Conservation (phyloP, 257 asterid species). For the Solanum sparsipilum region DNA sequence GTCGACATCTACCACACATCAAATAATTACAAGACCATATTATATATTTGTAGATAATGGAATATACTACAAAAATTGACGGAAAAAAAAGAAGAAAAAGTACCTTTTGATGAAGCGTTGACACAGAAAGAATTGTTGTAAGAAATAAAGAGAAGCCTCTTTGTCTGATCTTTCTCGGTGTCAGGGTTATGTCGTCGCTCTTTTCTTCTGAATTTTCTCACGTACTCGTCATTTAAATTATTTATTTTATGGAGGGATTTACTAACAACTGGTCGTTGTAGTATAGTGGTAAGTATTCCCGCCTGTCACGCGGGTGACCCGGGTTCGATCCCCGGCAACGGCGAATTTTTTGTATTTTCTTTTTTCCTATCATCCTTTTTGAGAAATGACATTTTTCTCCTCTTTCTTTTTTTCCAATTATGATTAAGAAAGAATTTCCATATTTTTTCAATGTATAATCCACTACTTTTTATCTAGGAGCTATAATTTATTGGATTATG, state of each 20-base stretch:
- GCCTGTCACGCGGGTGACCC: conserved; percentile 97
- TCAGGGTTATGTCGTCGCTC: not conserved
- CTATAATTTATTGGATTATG: not conserved
- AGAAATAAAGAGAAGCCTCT: not conserved
- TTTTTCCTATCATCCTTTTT: not conserved
- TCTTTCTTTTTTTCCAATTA: too few species aligned
- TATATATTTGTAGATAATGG: not conserved
- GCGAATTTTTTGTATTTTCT: conserved; percentile 10
- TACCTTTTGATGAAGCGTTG: not conserved
- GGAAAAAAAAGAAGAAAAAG: not conserved
- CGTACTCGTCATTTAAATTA: not conserved
- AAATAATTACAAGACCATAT: not conserved
- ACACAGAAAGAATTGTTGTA: not conserved
- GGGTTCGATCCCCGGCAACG: conserved; percentile 98
- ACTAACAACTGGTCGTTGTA: not conserved
- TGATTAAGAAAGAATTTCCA: not conserved
- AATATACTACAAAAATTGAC: not conserved
- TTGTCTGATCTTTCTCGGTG: not conserved
- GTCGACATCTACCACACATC: not conserved
- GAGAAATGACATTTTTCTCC: not conserved
- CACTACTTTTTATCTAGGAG: not conserved
- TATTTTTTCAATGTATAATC: not conserved
- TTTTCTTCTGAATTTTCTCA: not conserved
- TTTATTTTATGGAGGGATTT: too few species aligned
- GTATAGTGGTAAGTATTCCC: conserved; percentile 88